Percentiles rank a stretch among this genome's conserved stretches.
Evolutionary conservation across 257 asterid genomes (phyloP).

Genomic region (Ajuga chamaepitys): DNA sequence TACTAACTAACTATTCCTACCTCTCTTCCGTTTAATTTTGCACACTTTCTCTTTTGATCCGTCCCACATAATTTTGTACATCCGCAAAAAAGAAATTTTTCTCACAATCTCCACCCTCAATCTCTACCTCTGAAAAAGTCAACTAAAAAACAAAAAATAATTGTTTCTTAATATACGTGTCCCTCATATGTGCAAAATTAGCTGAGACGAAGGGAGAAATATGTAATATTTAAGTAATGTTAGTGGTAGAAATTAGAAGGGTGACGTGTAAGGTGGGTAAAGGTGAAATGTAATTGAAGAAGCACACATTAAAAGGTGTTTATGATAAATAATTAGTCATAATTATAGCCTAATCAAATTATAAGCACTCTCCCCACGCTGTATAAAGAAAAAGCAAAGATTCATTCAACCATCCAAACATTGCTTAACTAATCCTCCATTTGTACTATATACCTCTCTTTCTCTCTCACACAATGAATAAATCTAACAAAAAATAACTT

Average conservation of each 20-base stretch:
- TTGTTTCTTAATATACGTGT: too few relatives aligned
- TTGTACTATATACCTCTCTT: not conserved
- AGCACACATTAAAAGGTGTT: slow-evolving; percentile 11
- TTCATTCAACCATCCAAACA: slow-evolving; percentile 16
- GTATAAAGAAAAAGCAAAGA: slow-evolving; percentile 1
- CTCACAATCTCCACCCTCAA: too few relatives aligned
- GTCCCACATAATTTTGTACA: too few relatives aligned
- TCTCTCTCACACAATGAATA: not conserved
- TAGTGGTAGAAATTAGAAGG: not conserved
- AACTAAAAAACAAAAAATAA: too few relatives aligned
- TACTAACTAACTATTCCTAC: too few relatives aligned
- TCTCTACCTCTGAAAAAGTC: too few relatives aligned
- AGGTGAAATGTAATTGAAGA: slow-evolving; percentile 16
- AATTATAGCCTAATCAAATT: slow-evolving; percentile 16
- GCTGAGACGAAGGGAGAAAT: too few relatives aligned
- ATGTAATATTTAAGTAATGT: not conserved
- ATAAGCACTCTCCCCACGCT: slow-evolving; percentile 4
- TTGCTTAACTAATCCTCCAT: slow-evolving; percentile 7
- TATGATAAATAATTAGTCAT: slow-evolving; percentile 22
- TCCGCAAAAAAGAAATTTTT: too few relatives aligned
- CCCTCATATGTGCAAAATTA: too few relatives aligned
- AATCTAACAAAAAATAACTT: not conserved
- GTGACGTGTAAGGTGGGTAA: slow-evolving; percentile 22
- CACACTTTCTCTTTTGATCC: too few relatives aligned
- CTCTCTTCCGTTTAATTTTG: too few relatives aligned